Base-by-base conservation (phyloP, 805 yeast genomes). In the Starmerella tilneyi region DNA sequence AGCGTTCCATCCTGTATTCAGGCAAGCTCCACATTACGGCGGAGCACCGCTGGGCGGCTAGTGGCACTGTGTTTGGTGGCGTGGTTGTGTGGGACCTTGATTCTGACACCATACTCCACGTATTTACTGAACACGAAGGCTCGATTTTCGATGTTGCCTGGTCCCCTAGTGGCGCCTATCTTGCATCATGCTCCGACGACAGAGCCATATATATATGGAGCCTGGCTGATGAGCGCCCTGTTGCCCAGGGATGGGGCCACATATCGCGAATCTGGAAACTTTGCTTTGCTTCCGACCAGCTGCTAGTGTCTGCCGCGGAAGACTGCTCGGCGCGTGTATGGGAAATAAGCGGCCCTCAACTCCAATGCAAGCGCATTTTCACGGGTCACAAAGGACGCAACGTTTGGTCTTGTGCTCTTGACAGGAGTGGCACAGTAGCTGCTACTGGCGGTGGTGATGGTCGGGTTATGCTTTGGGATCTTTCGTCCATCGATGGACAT, bases 391-490 rank as follows among this genome's bases (percentile, higher is more conserved):
- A 74, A 27, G 96, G 94, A 3, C 81, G 92, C 59, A 89, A 84
- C 57, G 74, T 82, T 1, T 92, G 97, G 98, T 56, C 63, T 22
- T 47, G 64, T 8, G 76, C 84, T 20, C 74, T 43, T n/a, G 24
- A 12, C 5, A 19, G n/a, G 2, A 83, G 71, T 35, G 69, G 67
- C 26, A 55, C 65, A 17, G 53, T 79, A 2, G 78, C 81, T 7
- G 86, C 78, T 2, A 83, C 95, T 11, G 92, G 95, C 33, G 98
- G 98, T 29, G 94, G 94, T 31, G 98, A 92, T 63, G 96, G 96
- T 0, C 74, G 82, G 53, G 63, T 88, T 2, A 71, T 82, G 51
- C 53, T 82, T 5, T 76, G 79, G 57, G 81, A 81, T 54, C 59
- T 58, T 9, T 44, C 36, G 15, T 9, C 13, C 9, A 17, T 31